These are phyloP conservation scores for Cladosporium sp. DNA, from an alignment of 2,329 filamentous ascomycete genomes.

Conservation along the genomic window DNA sequence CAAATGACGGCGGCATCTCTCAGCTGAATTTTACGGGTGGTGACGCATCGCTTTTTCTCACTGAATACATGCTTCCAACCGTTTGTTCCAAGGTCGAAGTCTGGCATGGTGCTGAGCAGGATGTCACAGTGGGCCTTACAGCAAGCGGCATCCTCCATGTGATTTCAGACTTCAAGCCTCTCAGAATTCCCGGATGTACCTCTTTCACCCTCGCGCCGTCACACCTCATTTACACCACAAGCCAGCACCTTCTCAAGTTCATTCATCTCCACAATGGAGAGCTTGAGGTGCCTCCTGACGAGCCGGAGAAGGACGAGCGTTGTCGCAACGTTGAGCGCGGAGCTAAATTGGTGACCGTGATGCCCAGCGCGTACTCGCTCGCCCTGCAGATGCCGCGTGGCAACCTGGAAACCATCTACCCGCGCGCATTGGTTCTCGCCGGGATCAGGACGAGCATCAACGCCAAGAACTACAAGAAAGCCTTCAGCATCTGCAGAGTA, in stretches of 20 bases:
- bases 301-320: slow-evolving; percentile 86
- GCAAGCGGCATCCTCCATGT: slow-evolving; percentile 63
- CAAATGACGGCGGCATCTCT: neutral
- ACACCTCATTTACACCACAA: slow-evolving; percentile 89
- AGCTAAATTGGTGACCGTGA: slow-evolving; percentile 78
- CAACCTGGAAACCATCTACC: slow-evolving; percentile 92
- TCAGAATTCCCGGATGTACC: slow-evolving; percentile 81
- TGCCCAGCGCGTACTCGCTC: slow-evolving; percentile 80
- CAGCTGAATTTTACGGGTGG: neutral
- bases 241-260: slow-evolving; percentile 89
- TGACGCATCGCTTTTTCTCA: neutral
- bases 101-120: slow-evolving; percentile 33
- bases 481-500: slow-evolving; percentile 82
- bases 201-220: slow-evolving; percentile 78
- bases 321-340: slow-evolving; percentile 91
- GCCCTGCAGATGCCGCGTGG: slow-evolving; percentile 93
- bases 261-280: slow-evolving; percentile 70
- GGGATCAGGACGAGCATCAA: slow-evolving; percentile 82
- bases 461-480: slow-evolving; percentile 72
- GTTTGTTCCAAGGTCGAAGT: slow-evolving; percentile 27
- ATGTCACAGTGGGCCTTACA: slow-evolving; percentile 61
- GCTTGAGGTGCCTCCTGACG: slow-evolving; percentile 78
- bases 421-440: slow-evolving; percentile 84
- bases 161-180: slow-evolving; percentile 52
- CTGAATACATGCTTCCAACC: slow-evolving; percentile 17